A percentile compares a stretch with the other conserved stretches of the same genome.
Conservation (phyloP, 345 rosid genomes). For the Syzygium grande region DNA sequence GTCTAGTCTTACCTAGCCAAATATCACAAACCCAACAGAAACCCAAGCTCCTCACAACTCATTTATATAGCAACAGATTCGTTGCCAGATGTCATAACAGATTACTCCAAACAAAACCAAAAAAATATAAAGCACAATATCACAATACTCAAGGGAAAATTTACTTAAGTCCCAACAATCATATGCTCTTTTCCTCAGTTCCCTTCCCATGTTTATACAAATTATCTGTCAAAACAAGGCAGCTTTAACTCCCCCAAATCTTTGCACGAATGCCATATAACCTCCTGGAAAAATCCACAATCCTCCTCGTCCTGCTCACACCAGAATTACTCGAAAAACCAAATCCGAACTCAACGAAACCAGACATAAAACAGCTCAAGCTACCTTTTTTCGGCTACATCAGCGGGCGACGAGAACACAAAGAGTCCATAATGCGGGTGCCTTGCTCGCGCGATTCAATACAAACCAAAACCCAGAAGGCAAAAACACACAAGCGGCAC, state of each 20-base stretch:
- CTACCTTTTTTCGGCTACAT: background rate
- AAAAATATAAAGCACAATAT: background rate
- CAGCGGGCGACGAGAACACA: background rate
- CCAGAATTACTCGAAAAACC: background rate
- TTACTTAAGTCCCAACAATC: background rate
- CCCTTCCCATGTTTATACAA: background rate
- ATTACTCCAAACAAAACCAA: background rate
- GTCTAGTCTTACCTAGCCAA: background rate
- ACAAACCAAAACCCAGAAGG: background rate
- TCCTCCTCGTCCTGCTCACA: background rate
- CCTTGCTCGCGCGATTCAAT: background rate
- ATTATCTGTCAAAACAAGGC: background rate
- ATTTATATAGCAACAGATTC: background rate
- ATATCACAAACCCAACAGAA: background rate
- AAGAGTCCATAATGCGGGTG: background rate
- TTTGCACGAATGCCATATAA: background rate
- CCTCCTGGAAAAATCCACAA: background rate
- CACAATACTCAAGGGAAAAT: background rate
- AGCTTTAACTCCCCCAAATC: background rate
- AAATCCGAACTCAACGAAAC: background rate
- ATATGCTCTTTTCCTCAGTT: background rate
- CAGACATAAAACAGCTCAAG: background rate
- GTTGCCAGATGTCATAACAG: background rate
- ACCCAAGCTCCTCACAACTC: background rate
- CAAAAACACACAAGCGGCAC: background rate